Evolutionary conservation across 2,329 filamentous ascomycete species (phyloP), one percentile per base, ranked within the genome.

Genomic region (Calonectria honghensis): DNA sequence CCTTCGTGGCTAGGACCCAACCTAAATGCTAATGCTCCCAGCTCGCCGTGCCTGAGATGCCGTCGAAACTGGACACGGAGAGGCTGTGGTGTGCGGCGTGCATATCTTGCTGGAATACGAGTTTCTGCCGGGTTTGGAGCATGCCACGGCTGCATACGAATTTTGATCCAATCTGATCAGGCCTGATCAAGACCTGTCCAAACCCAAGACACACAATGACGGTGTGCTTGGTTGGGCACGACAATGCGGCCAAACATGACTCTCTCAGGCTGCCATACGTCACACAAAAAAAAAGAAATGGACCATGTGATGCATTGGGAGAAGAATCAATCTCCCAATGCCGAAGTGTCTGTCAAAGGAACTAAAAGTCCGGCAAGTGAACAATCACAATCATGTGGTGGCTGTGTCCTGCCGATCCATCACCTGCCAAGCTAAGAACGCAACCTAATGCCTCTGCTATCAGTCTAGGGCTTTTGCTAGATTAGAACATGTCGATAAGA

Each of bases 1-100:
- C 57, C 57, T 37, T 61, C 32, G 57, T 39, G 32, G 57, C 57
- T 61, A 61, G 35, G 57, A 61, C 57, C 35, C n/a, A 61, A 61
- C 57, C 57, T 61, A 61, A 61, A 39, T 61, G 32, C n/a, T 61
- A 61, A 27, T 61, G 32, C n/a, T 61, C 32, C 57, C 52, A 57
- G 9, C 9, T 35, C 52, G 32, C 32, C 54, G 54, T 29, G 54
- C 35, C 54, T 35, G 18, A 35, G 31, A 59, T 37, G 54, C 57
- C 57, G 20, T 61, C 57, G 4, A 24, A 37, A 61, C 57, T 61
- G 57, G 57, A 37, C 35, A 59, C 54, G 54, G 35, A 35, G 24
- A 37, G 57, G 57, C 57, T 61, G 57, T 61, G 57, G 32, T 61
- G 32, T 61, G 32, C 32, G 37, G 18, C 29, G 16, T 61, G 32